Evolutionary conservation across 441 rosid species (phyloP), one percentile per base, ranked within the genome.

Genomic region (Euphorbia schlechtendalii): DNA sequence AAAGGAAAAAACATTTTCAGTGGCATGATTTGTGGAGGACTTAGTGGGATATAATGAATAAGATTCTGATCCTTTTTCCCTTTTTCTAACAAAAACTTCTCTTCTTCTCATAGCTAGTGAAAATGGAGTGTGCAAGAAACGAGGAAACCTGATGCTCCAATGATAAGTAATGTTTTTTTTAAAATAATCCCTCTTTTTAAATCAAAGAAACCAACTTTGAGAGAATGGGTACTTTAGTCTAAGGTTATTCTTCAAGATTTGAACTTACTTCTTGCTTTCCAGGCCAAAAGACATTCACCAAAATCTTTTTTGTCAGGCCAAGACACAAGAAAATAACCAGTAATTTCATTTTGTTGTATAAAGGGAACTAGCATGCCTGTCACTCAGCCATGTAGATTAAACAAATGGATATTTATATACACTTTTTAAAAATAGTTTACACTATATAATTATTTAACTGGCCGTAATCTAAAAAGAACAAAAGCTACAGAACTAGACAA

Each of bases 351-450:
- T 77, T 78, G 81, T 73, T 71, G 71, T 69, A 74, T 81, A 32
- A 88, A 86, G 86, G 65, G 68, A 64, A 77, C 68, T 63, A 74
- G 91, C 89, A 83, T 77, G 89, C 83, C 80, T 79, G 86, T 80
- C 80, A 66, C 66, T 63, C 75, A 71, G 72, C 69, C 76, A 69
- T n/a, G 80, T 76, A 73, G 72, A 77, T 48, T 75, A 74, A 76
- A 78, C 72, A 73, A 78, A 77, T 63, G 72, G 74, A 74, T 73
- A 70, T 67, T 11, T 66, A 46, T 34, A n/a, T n/a, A n/a, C n/a
- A n/a, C n/a, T n/a, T n/a, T n/a, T n/a, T n/a, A n/a, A n/a, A n/a
- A n/a, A n/a, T n/a, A n/a, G n/a, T n/a, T n/a, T n/a, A n/a, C n/a
- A n/a, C n/a, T n/a, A n/a, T n/a, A n/a, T n/a, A n/a, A n/a, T n/a